Evolutionary conservation across 2,329 filamentous ascomycete species (phyloP).

Genomic region (Camillea tinctor): DNA sequence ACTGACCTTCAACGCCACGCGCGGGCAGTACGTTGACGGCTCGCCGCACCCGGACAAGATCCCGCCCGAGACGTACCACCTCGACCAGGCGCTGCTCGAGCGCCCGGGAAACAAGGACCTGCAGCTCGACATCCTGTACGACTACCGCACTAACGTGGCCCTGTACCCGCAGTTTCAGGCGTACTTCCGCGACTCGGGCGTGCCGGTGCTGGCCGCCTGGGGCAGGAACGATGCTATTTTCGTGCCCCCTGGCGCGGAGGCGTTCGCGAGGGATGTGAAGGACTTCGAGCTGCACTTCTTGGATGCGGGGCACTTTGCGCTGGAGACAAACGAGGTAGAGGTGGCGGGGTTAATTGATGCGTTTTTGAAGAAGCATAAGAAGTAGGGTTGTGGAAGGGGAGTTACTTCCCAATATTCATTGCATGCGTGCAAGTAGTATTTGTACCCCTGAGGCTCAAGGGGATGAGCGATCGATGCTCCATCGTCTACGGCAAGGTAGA

Average conservation of each 20-base stretch:
- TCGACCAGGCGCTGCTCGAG: conserved; percentile 53
- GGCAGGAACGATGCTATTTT: conserved; percentile 56
- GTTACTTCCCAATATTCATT: too few relatives aligned
- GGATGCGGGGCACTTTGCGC: conserved; percentile 57
- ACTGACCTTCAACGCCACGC: conserved; percentile 40
- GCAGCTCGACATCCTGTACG: conserved; percentile 54
- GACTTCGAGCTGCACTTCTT: conserved; percentile 48
- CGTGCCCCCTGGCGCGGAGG: conserved; percentile 50
- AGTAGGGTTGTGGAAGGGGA: too few relatives aligned
- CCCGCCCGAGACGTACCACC: conserved; percentile 44
- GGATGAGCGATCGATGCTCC: too few relatives aligned
- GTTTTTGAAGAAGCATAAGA: conserved; percentile 27
- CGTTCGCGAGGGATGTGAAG: conserved; percentile 49
- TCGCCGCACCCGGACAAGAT: conserved; percentile 34
- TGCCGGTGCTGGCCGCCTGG: conserved; percentile 58
- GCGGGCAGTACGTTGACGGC: conserved; percentile 45
- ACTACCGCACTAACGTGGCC: conserved; percentile 54
- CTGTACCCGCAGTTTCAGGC: conserved; percentile 56
- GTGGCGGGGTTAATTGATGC: conserved; percentile 28
- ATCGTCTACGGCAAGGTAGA: too few relatives aligned
- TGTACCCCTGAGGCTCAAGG: too few relatives aligned
- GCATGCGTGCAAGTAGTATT: too few relatives aligned
- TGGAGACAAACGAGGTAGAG: conserved; percentile 34
- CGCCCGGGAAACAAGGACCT: conserved; percentile 49
- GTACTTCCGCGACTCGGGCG: conserved; percentile 49